Evolutionary conservation across 2,329 filamentous ascomycete genomes (phyloP).

Genomic region (Cercospora sp.): DNA sequence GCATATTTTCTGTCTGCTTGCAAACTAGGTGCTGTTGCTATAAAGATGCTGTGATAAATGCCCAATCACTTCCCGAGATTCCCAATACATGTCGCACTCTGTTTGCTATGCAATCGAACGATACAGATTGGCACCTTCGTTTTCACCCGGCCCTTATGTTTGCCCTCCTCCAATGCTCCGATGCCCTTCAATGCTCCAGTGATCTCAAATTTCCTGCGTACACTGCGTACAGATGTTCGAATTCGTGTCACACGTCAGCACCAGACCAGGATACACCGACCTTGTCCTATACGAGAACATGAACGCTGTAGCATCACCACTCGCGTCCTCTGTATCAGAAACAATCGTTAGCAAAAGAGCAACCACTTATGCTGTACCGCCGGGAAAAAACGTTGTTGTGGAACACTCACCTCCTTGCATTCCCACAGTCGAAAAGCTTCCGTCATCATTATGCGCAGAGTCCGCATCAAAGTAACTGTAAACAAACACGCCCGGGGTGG

Average conservation of each 20-base stretch:
- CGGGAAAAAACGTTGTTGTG: not conserved
- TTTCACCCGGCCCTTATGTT: not conserved
- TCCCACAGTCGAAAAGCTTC: constrained; percentile 30
- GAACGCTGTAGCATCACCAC: constrained; percentile 8
- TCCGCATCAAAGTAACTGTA: constrained; percentile 36
- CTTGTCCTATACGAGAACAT: constrained; percentile 25
- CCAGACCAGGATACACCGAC: constrained; percentile 27
- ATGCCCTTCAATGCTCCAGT: no score
- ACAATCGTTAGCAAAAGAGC: not conserved
- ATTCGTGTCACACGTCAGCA: constrained; percentile 31
- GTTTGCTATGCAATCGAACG: not conserved
- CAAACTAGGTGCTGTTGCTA: not conserved
- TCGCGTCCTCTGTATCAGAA: not conserved
- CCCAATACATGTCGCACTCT: not conserved
- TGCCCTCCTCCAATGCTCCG: not conserved
- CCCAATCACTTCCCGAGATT: not conserved
- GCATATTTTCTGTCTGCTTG: not conserved
- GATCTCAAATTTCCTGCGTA: constrained; percentile 1
- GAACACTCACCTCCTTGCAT: constrained; percentile 35
- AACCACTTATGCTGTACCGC: no score
- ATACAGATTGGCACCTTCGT: not conserved
- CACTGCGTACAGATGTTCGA: constrained; percentile 23
- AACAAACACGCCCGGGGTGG: constrained; percentile 33
- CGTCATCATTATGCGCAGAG: constrained; percentile 24
- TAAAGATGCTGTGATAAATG: not conserved